Evolutionary conservation across 208 protist species (phyloP), one percentile per base, ranked within the genome.

Genomic region (Leishmania turanica): DNA sequence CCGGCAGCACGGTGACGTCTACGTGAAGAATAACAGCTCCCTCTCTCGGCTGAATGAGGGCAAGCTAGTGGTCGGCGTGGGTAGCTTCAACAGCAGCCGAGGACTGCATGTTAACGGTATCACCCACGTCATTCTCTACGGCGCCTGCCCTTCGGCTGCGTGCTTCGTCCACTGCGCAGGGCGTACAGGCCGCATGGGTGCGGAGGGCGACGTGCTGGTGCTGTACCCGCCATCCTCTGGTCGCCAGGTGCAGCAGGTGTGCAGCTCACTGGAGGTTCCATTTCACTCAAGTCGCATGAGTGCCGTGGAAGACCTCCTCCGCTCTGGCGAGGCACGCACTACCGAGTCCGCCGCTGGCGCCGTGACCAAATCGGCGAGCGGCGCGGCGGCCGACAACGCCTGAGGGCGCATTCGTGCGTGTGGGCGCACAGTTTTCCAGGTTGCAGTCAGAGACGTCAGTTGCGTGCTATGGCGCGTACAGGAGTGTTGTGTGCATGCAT

Each of bases 131-230:
- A 86, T 98, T 37, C 72, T 98, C n/a, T 95, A 93, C 77, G 93
- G 93, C 9, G 82, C 79, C 27, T 94, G 87, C 58, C 92, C 93
- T 11, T 62, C 90, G 2, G 56, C 92, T 1, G 84, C 91, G 19
- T 40, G 85, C 24, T 98, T 98, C 87, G 90, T 96, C 51, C 95
- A 98, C 88, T 96, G 93, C 62, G 95, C 93, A 7, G 95, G 95
- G 1, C 93, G 95, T 53, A 98, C 95, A 0, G 95, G 95, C 0
- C 93, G 95, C 34, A 96, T 98, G 90, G 91, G 91, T 2, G 85
- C 75, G 51, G 89, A 95, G 79, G 95, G 93, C 17, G 88, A 96
- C 65, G 95, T 98, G 19, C 71, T 97, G 5, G 84, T 95, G 68
- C 79, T 98, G 34, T 96, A 94, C 78, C 90, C 91, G 21, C 95